These are phyloP conservation scores for Papiliotrema nemorosa DNA, from an alignment of 1,284 basidiomycete species.

Conservation along the genomic window DNA sequence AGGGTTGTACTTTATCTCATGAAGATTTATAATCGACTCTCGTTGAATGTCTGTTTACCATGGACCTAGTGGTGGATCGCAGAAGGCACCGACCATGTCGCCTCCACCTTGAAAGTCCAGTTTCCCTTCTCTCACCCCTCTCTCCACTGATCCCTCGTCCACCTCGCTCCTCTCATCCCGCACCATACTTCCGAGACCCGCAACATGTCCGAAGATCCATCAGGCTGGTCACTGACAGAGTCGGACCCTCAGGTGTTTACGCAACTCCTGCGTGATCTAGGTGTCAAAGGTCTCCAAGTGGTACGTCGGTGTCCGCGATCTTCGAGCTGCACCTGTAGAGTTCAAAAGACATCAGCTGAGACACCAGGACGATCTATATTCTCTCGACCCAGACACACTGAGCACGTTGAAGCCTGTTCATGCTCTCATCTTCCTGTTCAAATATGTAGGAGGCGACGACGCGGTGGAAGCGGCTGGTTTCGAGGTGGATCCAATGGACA, in stretches of 20 bases:
- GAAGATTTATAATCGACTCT: too few relatives aligned
- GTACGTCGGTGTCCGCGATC: conserved; percentile 27
- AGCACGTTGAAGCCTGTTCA: conserved; percentile 71
- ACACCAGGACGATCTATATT: conserved; percentile 73
- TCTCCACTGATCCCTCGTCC: too few relatives aligned
- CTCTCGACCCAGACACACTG: conserved; percentile 70
- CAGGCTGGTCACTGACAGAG: conserved; percentile 50
- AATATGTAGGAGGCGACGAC: conserved; percentile 65
- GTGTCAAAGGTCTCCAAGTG: conserved; percentile 52
- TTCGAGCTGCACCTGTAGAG: neutral
- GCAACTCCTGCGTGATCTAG: conserved; percentile 49
- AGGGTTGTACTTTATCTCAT: too few relatives aligned
- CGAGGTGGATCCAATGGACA: conserved; percentile 62
- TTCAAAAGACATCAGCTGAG: too few relatives aligned
- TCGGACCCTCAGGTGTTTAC: conserved; percentile 53
- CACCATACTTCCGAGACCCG: too few relatives aligned
- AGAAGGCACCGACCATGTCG: too few relatives aligned
- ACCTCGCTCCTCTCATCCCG: too few relatives aligned
- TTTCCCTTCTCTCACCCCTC: too few relatives aligned
- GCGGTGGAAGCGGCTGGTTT: conserved; percentile 50
- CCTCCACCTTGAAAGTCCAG: too few relatives aligned
- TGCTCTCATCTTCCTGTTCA: conserved; percentile 89
- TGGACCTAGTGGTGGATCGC: too few relatives aligned
- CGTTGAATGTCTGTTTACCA: too few relatives aligned
- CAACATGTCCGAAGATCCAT: conserved; percentile 36